phyloP scores from a whole-genome alignment of 2,329 filamentous ascomycete species.

The Fusarium torulosum region DNA sequence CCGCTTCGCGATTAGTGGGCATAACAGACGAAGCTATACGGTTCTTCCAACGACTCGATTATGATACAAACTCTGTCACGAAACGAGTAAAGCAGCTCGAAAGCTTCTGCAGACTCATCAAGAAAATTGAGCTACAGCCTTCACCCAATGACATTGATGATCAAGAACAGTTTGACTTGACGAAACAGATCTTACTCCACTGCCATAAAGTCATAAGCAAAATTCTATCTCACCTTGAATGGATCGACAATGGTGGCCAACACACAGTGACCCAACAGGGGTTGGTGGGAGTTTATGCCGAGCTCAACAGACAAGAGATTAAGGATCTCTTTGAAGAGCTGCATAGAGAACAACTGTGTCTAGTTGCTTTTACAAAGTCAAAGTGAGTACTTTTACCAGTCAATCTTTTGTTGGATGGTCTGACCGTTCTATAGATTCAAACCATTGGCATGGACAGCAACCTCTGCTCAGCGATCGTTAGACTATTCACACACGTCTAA shows the following conservation, averaged over 20 bases:
- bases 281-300: not conserved
- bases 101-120: not conserved
- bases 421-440: conserved; percentile 3
- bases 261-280: not conserved
- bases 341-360: conserved; percentile 7
- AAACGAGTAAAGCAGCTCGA: not conserved
- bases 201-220: not conserved
- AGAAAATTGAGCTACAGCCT: not conserved
- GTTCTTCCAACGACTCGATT: conserved; percentile 9
- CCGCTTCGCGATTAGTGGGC: conserved; percentile 11
- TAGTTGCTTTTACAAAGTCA: not conserved
- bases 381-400: not conserved
- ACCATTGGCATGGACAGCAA: not conserved
- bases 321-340: not conserved
- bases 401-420: fast-evolving
- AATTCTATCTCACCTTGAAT: not conserved
- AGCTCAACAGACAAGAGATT: not conserved
- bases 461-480: not conserved
- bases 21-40: conserved; percentile 12
- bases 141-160: not conserved
- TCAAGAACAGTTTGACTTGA: not conserved
- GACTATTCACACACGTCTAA: conserved; percentile 6
- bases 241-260: not conserved
- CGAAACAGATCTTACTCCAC: not conserved
- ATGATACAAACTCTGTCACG: not conserved